Conservation (phyloP, 208 protist genomes). For the Crithidia brevicula region DNA sequence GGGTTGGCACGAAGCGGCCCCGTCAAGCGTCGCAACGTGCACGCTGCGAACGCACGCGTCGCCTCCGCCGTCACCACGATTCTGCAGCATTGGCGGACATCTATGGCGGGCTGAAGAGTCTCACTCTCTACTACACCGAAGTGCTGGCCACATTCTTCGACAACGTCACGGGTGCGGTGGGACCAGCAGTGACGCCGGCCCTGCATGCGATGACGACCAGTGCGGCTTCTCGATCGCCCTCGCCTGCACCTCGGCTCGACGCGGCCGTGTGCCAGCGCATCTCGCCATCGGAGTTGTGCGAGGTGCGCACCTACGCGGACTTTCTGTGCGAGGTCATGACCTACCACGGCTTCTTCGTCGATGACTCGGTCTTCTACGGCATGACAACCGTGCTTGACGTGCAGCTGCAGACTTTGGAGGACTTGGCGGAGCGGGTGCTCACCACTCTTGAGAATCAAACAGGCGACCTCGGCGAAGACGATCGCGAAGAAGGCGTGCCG, state of each 20-base stretch:
- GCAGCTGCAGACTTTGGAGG: constrained; percentile 38
- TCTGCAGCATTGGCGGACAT: constrained; percentile 2
- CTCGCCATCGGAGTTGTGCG: constrained; percentile 35
- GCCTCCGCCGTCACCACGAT: neutral
- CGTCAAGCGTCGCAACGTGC: neutral
- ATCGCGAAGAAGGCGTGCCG: neutral
- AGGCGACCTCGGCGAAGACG: neutral
- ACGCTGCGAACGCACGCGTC: neutral
- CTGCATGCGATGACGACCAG: too few species aligned
- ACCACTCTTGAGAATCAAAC: neutral
- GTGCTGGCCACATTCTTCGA: constrained; percentile 21
- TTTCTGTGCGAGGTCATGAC: constrained; percentile 79
- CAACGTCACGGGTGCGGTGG: neutral
- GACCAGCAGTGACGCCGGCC: neutral
- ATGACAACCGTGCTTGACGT: constrained; percentile 47
- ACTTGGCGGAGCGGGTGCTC: constrained; percentile 25
- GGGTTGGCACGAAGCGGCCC: neutral
- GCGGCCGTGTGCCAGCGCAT: constrained; percentile 15
- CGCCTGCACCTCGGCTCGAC: neutral
- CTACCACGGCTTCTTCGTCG: constrained; percentile 76
- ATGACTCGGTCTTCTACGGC: constrained; percentile 32
- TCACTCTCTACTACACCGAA: constrained; percentile 16
- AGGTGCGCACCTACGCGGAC: constrained; percentile 47
- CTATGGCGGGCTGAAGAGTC: constrained; percentile 7
- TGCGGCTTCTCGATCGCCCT: neutral